These are phyloP conservation scores for Chloris gayana DNA, from an alignment of 176 grass and related monocot species.

Conservation along the genomic window DNA sequence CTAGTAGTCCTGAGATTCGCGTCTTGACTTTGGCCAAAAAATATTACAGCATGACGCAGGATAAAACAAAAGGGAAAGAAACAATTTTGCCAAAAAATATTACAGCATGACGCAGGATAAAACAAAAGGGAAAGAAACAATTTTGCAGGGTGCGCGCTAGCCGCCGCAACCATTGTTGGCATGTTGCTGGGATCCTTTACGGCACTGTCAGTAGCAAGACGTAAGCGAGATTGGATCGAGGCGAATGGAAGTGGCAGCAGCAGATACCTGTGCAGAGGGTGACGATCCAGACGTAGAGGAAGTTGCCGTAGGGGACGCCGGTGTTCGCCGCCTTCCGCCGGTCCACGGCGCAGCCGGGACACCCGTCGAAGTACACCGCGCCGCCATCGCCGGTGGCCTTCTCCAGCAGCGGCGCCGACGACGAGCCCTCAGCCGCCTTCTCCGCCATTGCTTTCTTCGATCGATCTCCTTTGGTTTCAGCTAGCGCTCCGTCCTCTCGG, in stretches of 20 bases:
- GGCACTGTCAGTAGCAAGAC: background rate
- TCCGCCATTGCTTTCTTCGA: background rate
- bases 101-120: too few species aligned
- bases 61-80: too few species aligned
- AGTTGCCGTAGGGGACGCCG: constrained; percentile 53
- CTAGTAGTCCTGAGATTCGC: too few species aligned
- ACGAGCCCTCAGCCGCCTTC: background rate
- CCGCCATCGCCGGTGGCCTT: constrained; percentile 13
- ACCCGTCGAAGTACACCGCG: constrained; percentile 47
- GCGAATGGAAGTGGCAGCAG: background rate
- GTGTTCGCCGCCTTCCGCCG: constrained; percentile 30
- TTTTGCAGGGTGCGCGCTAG: too few species aligned
- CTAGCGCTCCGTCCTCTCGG: too few species aligned
- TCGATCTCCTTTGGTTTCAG: too few species aligned
- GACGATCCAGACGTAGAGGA: constrained; percentile 68
- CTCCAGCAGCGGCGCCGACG: constrained; percentile 50
- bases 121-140: too few species aligned
- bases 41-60: background rate
- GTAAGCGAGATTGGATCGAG: background rate
- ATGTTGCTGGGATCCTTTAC: background rate
- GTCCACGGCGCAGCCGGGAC: constrained; percentile 53
- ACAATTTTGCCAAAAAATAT: too few species aligned
- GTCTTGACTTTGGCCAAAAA: background rate
- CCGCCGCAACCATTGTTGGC: too few species aligned
- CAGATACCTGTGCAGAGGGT: constrained; percentile 66